Percentiles rank a stretch among this genome's conserved stretches.
phyloP scores from a whole-genome alignment of 2,329 filamentous ascomycete genomes.

The Trichoderma sp. region DNA sequence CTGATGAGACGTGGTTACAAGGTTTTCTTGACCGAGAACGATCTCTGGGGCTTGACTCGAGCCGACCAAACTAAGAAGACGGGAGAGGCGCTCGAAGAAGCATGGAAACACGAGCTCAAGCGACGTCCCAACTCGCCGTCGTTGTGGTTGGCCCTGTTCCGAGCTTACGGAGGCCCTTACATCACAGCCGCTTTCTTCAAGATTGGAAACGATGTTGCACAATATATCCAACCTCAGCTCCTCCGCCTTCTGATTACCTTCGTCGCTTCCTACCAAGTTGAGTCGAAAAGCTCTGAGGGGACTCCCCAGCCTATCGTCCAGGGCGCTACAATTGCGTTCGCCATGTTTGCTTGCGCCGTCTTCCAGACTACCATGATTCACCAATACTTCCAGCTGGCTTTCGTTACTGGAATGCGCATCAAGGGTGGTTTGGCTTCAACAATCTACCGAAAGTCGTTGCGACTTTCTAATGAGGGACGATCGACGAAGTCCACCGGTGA shows the following conservation, averaged over 20 bases:
- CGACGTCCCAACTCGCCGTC: slow-evolving; percentile 57
- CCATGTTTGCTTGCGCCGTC: slow-evolving; percentile 86
- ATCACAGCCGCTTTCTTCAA: slow-evolving; percentile 81
- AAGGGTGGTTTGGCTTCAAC: slow-evolving; percentile 85
- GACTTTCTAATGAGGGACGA: slow-evolving; percentile 88
- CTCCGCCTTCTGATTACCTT: slow-evolving; percentile 80
- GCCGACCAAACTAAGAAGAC: slow-evolving; percentile 76
- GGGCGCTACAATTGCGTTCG: slow-evolving; percentile 81
- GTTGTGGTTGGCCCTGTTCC: slow-evolving; percentile 81
- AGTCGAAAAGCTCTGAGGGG: slow-evolving; percentile 35
- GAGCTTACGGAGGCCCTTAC: slow-evolving; percentile 83
- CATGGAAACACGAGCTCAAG: slow-evolving; percentile 76
- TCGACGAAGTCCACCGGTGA: slow-evolving; percentile 89
- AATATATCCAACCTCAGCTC: slow-evolving; percentile 89
- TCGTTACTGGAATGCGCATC: slow-evolving; percentile 95
- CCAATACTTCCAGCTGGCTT: slow-evolving; percentile 95
- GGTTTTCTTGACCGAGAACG: slow-evolving; percentile 86
- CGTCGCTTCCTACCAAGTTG: slow-evolving; percentile 69
- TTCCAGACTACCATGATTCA: slow-evolving; percentile 88
- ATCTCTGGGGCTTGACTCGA: slow-evolving; percentile 87
- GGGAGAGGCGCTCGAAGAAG: slow-evolving; percentile 63
- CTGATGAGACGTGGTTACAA: slow-evolving; percentile 95
- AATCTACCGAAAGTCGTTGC: slow-evolving; percentile 89
- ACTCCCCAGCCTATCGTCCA: slow-evolving; percentile 74
- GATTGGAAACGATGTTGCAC: slow-evolving; percentile 76